These are phyloP conservation scores for Scheffersomyces spartinae DNA, from an alignment of 805 yeast species.

Conservation along the genomic window DNA sequence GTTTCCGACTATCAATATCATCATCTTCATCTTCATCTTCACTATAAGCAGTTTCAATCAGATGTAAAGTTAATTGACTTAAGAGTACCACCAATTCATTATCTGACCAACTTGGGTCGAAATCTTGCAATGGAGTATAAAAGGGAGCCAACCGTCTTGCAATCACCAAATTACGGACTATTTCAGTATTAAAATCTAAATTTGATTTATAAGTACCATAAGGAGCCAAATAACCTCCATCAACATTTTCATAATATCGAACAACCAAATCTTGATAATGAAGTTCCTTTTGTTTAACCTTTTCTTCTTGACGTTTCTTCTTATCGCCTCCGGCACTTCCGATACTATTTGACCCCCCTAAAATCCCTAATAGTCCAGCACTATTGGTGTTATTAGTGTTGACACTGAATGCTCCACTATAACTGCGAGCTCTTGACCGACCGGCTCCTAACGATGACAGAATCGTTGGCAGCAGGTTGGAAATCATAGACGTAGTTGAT, in stretches of 20 bases:
- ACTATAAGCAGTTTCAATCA: conserved; percentile 34
- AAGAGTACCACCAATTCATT: conserved; percentile 44
- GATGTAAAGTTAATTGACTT: conserved; percentile 44
- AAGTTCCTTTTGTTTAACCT: conserved; percentile 37
- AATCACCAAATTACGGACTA: conserved; percentile 62
- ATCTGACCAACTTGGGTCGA: conserved; percentile 59
- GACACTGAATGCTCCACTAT: conserved; percentile 6
- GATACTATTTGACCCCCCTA: conserved; percentile 8
- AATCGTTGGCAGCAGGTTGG: too few species aligned
- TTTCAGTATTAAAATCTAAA: conserved; percentile 58
- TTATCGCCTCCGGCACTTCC: too few species aligned
- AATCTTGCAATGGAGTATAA: conserved; percentile 80
- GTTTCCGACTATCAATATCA: conserved; percentile 51
- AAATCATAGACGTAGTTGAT: conserved; percentile 4
- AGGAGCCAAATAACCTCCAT: conserved; percentile 91
- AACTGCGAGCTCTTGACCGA: not conserved
- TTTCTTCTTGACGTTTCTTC: conserved; percentile 35
- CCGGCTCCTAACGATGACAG: too few species aligned
- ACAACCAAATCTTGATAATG: conserved; percentile 52
- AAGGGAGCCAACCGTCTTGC: conserved; percentile 78
- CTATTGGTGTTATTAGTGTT: conserved; percentile 10
- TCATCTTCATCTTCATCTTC: conserved; percentile 41
- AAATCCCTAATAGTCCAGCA: conserved; percentile 8
- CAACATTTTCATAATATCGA: conserved; percentile 59
- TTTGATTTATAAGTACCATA: conserved; percentile 77